A percentile compares a stretch with the other conserved stretches of the same genome.
phyloP scores from a whole-genome alignment of 2,329 filamentous ascomycete species.

The Fusarium lateritium region DNA sequence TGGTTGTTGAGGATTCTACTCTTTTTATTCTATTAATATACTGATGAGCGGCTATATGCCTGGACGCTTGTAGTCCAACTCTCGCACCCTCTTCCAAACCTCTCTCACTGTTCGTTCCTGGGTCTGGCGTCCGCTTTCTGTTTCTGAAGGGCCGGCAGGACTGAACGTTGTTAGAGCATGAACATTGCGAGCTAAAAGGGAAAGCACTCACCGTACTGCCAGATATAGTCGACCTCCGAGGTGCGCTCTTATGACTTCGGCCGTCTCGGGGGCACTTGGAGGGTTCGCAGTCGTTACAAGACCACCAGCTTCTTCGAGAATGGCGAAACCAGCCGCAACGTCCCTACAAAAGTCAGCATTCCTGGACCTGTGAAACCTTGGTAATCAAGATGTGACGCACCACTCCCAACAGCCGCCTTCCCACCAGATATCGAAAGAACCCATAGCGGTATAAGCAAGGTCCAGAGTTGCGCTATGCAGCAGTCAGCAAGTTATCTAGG shows the following conservation, averaged over 20 bases:
- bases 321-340: slow-evolving; percentile 81
- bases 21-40: slow-evolving; percentile 6
- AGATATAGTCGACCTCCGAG: slow-evolving; percentile 80
- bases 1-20: background rate
- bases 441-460: slow-evolving; percentile 82
- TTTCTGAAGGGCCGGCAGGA: slow-evolving; percentile 73
- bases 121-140: slow-evolving; percentile 74
- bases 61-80: slow-evolving; percentile 77
- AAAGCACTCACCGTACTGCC: slow-evolving; percentile 69
- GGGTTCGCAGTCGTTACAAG: slow-evolving; percentile 82
- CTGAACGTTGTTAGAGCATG: slow-evolving; percentile 53
- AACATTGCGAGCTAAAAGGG: no score
- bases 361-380: background rate
- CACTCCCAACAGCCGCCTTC: slow-evolving; percentile 88
- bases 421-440: slow-evolving; percentile 86
- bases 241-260: slow-evolving; percentile 70
- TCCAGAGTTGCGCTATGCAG: slow-evolving; percentile 77
- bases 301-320: slow-evolving; percentile 81
- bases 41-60: slow-evolving; percentile 55
- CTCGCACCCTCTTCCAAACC: slow-evolving; percentile 78
- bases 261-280: slow-evolving; percentile 69
- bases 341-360: slow-evolving; percentile 65
- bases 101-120: slow-evolving; percentile 81
- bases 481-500: slow-evolving; percentile 5
- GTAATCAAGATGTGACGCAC: slow-evolving; percentile 56